Evolutionary conservation across 139 green algal species (phyloP).

Genomic region (Nannochloris sp.): DNA sequence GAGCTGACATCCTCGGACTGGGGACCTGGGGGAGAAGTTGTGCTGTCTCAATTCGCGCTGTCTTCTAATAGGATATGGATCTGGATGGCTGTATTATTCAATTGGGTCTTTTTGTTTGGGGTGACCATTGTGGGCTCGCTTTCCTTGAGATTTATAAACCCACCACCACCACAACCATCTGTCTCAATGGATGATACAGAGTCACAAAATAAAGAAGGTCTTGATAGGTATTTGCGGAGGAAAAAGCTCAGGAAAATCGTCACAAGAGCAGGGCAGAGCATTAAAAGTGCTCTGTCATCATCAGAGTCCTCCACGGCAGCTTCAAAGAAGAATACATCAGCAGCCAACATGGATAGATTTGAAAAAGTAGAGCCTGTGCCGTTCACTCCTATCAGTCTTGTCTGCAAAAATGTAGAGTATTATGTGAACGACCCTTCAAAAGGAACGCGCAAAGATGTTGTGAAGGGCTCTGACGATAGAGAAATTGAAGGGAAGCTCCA

Average conservation of each 20-base stretch:
- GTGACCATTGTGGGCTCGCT: conserved; percentile 18
- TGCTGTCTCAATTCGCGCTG: conserved; percentile 41
- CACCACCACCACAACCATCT: conserved; percentile 20
- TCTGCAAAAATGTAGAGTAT: conserved; percentile 51
- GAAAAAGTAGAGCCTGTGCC: conserved; percentile 30
- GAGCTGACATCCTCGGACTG: conserved; percentile 16
- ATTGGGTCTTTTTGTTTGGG: conserved; percentile 21
- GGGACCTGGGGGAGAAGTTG: not conserved
- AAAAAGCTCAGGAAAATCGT: not conserved
- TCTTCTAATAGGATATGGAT: conserved; percentile 44
- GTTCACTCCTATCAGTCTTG: conserved; percentile 55
- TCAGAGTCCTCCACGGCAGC: not conserved
- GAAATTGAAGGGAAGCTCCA: conserved; percentile 40
- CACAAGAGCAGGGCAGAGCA: not conserved
- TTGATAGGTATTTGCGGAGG: not conserved
- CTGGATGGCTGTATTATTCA: conserved; percentile 39
- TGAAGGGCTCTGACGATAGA: conserved; percentile 24
- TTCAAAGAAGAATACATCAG: not conserved
- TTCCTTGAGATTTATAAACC: conserved; percentile 25
- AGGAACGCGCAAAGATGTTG: conserved; percentile 15
- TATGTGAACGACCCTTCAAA: conserved; percentile 52
- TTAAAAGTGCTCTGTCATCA: not conserved
- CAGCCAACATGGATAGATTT: not conserved
- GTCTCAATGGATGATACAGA: not conserved
- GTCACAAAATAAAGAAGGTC: not conserved